Evolutionary conservation across 495 filamentous ascomycete genomes (phyloP), one percentile per base, ranked within the genome.

Genomic region (Lichina pygmaea): DNA sequence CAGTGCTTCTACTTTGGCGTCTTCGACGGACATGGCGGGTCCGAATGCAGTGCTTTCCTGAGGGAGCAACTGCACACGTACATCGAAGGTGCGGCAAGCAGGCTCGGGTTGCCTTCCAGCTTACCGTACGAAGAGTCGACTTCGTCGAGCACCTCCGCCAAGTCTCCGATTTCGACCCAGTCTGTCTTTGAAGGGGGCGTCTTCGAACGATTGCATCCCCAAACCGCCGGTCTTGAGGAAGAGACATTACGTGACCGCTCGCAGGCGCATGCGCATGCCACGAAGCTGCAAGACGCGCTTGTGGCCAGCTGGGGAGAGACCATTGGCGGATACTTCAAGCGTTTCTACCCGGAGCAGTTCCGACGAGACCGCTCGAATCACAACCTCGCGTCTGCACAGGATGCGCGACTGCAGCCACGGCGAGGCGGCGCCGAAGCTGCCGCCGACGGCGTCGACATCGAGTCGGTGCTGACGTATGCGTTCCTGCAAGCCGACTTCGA

Each of bases 1-100:
- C 85, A 93, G 54, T 78, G 94, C 7, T 97, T 97, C 59, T 97
- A 95, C 58, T 97, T 92, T 60, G 83, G 71, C 3, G 75, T 95
- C 0, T 97, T 95, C 54, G 89, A 97, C 62, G 89, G 89, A 16
- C 89, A 97, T 64, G 89, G 89, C 16, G 89, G 89, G 13, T 69
- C 63, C 33, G 81, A 94, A 53, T 95, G 89, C 55, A 86, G 80
- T 55, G 71, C 72, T 13, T 95, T 91, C 50, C 60, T 94, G 44
- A 73, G 78, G 48, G 78, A 93, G 43, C 65, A 75, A 44, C 66
- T 97, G 48, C 89, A 95, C 58, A 71, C 74, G 13, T 92, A 92
- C 54, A 73, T 97, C 40, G 86, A 97, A 57, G 70, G 81, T 49
- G 69, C 79, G 0, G 78, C 77, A 1, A 61, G 64, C 47, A 62